These are phyloP conservation scores for Trichoderma parareesei DNA, from an alignment of 495 filamentous ascomycete genomes.

Conservation along the genomic window DNA sequence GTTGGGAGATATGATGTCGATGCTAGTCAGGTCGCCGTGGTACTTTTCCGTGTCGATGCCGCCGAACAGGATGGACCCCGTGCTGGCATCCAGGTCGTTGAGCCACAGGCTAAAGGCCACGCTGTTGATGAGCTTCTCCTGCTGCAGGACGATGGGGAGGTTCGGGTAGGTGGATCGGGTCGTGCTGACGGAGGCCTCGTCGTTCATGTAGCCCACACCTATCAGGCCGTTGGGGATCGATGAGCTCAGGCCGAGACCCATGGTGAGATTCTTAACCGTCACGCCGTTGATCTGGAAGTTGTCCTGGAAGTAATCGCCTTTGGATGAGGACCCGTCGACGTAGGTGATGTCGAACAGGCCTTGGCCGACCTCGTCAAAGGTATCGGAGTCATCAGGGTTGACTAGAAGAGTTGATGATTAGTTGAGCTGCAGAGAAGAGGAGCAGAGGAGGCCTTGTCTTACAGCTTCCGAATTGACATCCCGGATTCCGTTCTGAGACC, in stretches of 20 bases:
- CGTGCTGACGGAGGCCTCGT: slow-evolving; percentile 62
- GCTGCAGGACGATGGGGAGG: slow-evolving; percentile 66
- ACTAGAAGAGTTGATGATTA: slow-evolving; percentile 38
- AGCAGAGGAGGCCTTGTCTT: slow-evolving; percentile 17
- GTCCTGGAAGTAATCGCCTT: slow-evolving; percentile 77
- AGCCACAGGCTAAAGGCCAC: slow-evolving; percentile 88
- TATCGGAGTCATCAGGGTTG: slow-evolving; percentile 53
- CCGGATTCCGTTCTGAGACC: slow-evolving; percentile 16
- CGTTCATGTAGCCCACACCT: slow-evolving; percentile 74
- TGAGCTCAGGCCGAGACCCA: slow-evolving; percentile 71
- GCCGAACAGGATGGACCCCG: slow-evolving; percentile 56
- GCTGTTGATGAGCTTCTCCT: slow-evolving; percentile 65
- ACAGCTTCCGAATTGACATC: slow-evolving; percentile 43
- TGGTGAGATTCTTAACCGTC: slow-evolving; percentile 62
- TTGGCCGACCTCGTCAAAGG: slow-evolving; percentile 54
- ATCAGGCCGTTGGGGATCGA: slow-evolving; percentile 70
- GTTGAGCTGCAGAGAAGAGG: not conserved
- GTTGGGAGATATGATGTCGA: slow-evolving; percentile 48
- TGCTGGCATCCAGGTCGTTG: slow-evolving; percentile 55
- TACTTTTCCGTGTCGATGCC: slow-evolving; percentile 88
- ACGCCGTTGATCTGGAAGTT: slow-evolving; percentile 62
- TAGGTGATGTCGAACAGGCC: slow-evolving; percentile 82
- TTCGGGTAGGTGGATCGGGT: slow-evolving; percentile 58
- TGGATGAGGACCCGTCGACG: slow-evolving; percentile 68
- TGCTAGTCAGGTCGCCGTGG: slow-evolving; percentile 59